These are phyloP conservation scores for Cyclaneusma minus DNA, from an alignment of 2,329 filamentous ascomycete species.

Conservation along the genomic window DNA sequence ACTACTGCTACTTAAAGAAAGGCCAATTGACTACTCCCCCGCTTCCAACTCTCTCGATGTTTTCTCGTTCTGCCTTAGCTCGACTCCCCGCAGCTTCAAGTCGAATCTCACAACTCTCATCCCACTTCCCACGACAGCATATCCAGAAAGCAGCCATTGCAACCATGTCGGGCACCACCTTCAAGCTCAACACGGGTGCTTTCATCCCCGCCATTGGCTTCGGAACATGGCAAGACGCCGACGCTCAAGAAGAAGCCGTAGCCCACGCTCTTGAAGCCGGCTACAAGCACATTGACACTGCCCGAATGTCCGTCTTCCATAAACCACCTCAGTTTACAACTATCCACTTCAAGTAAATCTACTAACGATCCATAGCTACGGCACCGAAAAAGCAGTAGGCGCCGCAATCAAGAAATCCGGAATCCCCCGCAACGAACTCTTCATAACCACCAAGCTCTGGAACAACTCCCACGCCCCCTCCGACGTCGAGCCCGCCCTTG, in stretches of 20 bases:
- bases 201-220: constrained; percentile 25
- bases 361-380: constrained; percentile 22
- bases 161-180: constrained; percentile 19
- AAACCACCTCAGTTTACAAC: background rate
- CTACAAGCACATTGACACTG: constrained; percentile 31
- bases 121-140: constrained; percentile 8
- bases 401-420: constrained; percentile 24
- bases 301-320: constrained; percentile 18
- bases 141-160: too few relatives aligned
- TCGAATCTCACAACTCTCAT: constrained; percentile 7
- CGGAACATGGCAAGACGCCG: constrained; percentile 27
- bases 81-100: constrained; percentile 4
- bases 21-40: too few relatives aligned
- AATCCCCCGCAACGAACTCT: constrained; percentile 24
- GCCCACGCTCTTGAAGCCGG: constrained; percentile 27
- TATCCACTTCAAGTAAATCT: constrained; percentile 1
- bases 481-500: constrained; percentile 18
- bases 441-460: constrained; percentile 45
- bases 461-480: constrained; percentile 26
- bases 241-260: constrained; percentile 27
- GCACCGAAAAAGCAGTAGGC: constrained; percentile 27
- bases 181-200: constrained; percentile 25
- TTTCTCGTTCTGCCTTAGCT: constrained; percentile 6
- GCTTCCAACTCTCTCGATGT: constrained; percentile 5
- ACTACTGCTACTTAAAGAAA: too few relatives aligned